Evolutionary conservation across 1,284 basidiomycete species (phyloP).

Genomic region (Hemileia vastatrix): DNA sequence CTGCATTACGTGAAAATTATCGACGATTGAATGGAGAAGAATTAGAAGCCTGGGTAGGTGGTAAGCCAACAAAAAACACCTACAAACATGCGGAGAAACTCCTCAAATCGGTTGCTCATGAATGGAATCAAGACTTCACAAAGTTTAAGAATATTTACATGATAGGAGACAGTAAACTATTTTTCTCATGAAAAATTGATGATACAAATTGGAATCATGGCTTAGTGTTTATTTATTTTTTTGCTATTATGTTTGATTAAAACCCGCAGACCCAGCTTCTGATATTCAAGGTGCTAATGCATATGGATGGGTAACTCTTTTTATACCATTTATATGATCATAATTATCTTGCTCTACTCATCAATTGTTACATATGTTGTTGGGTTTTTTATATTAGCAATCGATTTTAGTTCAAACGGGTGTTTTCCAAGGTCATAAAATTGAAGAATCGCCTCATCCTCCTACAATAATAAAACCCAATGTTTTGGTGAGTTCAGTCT

Average conservation of each 20-base stretch:
- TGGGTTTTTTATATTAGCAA: neutral
- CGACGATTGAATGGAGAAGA: slow-evolving; percentile 4
- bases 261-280: slow-evolving; percentile 14
- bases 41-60: slow-evolving; percentile 15
- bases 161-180: slow-evolving; percentile 17
- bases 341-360: neutral
- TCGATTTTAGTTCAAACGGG: slow-evolving; percentile 17
- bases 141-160: slow-evolving; percentile 8
- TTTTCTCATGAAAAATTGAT: too few relatives aligned
- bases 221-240: neutral
- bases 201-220: too few relatives aligned
- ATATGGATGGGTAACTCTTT: slow-evolving; percentile 14
- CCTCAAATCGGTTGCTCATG: neutral
- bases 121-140: slow-evolving; percentile 1
- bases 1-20: slow-evolving; percentile 15
- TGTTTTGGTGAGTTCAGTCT: slow-evolving; percentile 21
- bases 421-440: slow-evolving; percentile 10
- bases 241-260: neutral
- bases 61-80: slow-evolving; percentile 10
- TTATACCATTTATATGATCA: neutral
- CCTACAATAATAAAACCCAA: slow-evolving; percentile 8
- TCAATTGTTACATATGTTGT: neutral
- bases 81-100: slow-evolving; percentile 13
- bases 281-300: slow-evolving; percentile 21
- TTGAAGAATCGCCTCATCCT: neutral